Evolutionary conservation across 2,329 filamentous ascomycete genomes (phyloP), one percentile per base, ranked within the genome.

Genomic region (Allantophomopsis cytisporea): DNA sequence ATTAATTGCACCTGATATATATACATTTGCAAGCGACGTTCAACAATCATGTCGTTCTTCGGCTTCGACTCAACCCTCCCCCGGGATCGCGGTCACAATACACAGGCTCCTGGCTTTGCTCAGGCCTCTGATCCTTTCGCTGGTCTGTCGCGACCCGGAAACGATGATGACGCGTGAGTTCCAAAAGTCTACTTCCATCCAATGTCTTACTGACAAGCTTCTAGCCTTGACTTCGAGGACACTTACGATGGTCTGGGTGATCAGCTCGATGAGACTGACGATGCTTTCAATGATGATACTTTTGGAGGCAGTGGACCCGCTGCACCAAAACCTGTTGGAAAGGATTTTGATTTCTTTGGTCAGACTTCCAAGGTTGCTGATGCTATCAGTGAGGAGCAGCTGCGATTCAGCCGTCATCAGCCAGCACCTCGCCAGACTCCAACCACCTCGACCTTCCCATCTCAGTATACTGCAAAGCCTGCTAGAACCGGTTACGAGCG

Each of bases 321-420:
- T 14, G 48, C 58, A 31, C 60, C 67, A 21, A 66, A 58, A 39
- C 61, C 61, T 28, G 75, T 91, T 43, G 88, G 88, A 55, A 93
- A 84, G 58, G 89, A 98, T 60, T 96, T 96, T 53, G 91, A 98
- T 60, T 98, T 96, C 62, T 94, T 93, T 48, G 88, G 88, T 32
- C 80, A 84, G 54, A 98, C 91, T 6, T 88, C 88, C 42, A 78
- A 88, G 60, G 83, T 94, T 32, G 72, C 87, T 15, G 73, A 80
- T 61, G 87, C 82, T 30, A 83, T 98, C 50, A 83, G 86, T 47
- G 87, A 96, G 60, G 91, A 96, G 62, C 84, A 94, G 55, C 68
- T 87, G 53, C 79, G 87, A 41, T 95, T 80, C 60, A 76, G 74
- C 50, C 79, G 87, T 39, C 79, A 89, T 47, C 72, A 81, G 47